Base-by-base conservation (phyloP, 139 green algal genomes). In the Penium margaritaceum region DNA sequence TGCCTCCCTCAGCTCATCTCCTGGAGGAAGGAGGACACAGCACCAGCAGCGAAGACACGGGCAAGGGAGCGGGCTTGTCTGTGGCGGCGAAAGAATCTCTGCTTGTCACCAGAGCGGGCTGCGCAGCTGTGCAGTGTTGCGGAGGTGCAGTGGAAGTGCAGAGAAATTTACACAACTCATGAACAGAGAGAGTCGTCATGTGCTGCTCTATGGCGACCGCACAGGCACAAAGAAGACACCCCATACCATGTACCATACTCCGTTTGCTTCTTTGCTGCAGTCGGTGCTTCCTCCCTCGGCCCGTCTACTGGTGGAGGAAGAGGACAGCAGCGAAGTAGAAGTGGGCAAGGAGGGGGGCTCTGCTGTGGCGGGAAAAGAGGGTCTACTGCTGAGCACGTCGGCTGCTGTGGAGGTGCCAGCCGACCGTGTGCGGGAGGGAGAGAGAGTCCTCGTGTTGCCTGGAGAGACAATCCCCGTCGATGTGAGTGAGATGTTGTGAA, bases 381-480 rank as follows among this genome's bases (percentile, higher is more conserved):
- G 61, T 1, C 12, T 51, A n/a, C 33, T 14, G 32, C 35, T 63
- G 36, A 73, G 47, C 41, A 29, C 19, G 21, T 29, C 21, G 58
- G 54, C 36, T 61, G 32, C 15, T 9, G 9, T 83, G 53, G 46
- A 68, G 46, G 69, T 85, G 70, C 64, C 54, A 7, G 75, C 63
- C 39, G 30, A 44, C 32, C 75, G 55, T 38, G 78, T 91, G 21
- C 38, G 81, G 1, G 29, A 53, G 29, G 87, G 87, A 0, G 89
- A 92, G 72, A 36, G 90, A 2, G 68, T 97, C 54, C 82, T 85
- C 2, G 89, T 97, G 57, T 86, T 96, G 73, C 90, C 92, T 9
- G 89, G 91, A 5, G 90, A 96, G 80, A 85, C 86, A 35, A 81
- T 96, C 27, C 92, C 92, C 0, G 90, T 95, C 38, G 92, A 97